phyloP scores from a whole-genome alignment of 495 filamentous ascomycete genomes.

The Saxispiralis lemnorum region DNA sequence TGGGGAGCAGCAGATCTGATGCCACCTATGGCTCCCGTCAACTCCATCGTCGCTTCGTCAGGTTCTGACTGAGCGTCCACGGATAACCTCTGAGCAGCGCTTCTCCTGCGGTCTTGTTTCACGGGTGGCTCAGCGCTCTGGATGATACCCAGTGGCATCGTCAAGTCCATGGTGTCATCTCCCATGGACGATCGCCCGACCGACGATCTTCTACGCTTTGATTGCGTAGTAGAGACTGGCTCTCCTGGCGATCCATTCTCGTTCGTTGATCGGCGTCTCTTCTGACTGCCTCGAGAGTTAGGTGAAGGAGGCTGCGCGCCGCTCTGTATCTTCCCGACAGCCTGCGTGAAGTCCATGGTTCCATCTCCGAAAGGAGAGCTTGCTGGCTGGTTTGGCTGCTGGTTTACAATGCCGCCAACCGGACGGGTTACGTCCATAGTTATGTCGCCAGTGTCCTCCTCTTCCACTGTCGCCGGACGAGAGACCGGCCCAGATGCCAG shows the following conservation, averaged over 20 bases:
- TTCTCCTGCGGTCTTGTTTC: constrained; percentile 11
- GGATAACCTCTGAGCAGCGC: constrained; percentile 11
- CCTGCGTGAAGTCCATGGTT: constrained; percentile 28
- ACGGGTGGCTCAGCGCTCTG: constrained; percentile 15
- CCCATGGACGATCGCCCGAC: constrained; percentile 15
- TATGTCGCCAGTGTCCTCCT: constrained; percentile 25
- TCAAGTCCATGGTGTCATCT: constrained; percentile 46
- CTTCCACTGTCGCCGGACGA: constrained; percentile 5
- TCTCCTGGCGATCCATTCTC: constrained; percentile 10
- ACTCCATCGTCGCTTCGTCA: constrained; percentile 58
- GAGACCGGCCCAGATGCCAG: constrained; percentile 4
- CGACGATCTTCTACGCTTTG: constrained; percentile 13
- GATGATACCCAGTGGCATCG: constrained; percentile 66
- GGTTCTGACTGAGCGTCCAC: constrained; percentile 19
- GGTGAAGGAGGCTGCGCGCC: neutral
- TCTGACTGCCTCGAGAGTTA: constrained; percentile 4
- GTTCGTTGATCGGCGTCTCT: constrained; percentile 12
- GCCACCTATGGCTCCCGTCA: constrained; percentile 57
- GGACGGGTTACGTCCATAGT: constrained; percentile 35
- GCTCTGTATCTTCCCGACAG: constrained; percentile 23
- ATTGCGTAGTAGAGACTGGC: neutral
- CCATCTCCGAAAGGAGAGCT: constrained; percentile 14
- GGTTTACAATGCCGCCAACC: constrained; percentile 26
- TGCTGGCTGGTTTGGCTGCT: constrained; percentile 15
- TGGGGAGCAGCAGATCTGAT: constrained; percentile 21